Evolutionary conservation across 2,329 filamentous ascomycete genomes (phyloP), one percentile per base, ranked within the genome.

Genomic region (Trichophaea hybrida): DNA sequence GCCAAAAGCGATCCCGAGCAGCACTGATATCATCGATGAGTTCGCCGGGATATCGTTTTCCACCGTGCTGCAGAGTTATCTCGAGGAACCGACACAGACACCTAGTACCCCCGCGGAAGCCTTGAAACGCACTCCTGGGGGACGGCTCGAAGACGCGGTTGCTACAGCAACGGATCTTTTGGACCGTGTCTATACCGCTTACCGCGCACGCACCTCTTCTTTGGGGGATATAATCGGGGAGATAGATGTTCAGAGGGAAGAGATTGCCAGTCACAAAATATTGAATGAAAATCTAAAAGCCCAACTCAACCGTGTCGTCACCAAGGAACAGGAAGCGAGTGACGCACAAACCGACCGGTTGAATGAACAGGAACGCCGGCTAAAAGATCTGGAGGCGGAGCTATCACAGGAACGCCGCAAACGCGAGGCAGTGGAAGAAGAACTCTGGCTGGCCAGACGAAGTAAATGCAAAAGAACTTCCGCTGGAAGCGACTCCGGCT

Each of bases 121-220:
- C 10, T 43, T 38, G 13, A 61, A 62, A 34, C 60, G 53, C n/a
- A 61, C 61, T 5, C 54, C 63, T n/a, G 60, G 65, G 40, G 60
- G 74, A 78, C 0, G 77, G 78, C 7, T 84, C 77, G 71, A 81
- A 80, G 68, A 82, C 80, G 68, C 73, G 83, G n/a, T 78, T 80
- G 60, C 71, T 73, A 81, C 80, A 59, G 81, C 82, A 2, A 72
- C 74, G 4, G 77, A 78, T 3, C 71, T 83, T 4, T 69, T 84
- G 31, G 73, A 72, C 24, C 77, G 74, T 68, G 77, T 83, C 64
- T 82, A 84, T 66, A 71, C 70, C 8, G 81, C 80, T 34, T 84
- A 83, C 69, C 77, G 78, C 52, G 71, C 75, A 57, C 78, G 77
- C 31, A 76, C 77, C 4, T 63, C 73, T 0, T 73, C 76, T n/a